A percentile compares a stretch with the other conserved stretches of the same genome.
Conservation (phyloP, 495 filamentous ascomycete genomes). For the Aspergillus affinis region DNA sequence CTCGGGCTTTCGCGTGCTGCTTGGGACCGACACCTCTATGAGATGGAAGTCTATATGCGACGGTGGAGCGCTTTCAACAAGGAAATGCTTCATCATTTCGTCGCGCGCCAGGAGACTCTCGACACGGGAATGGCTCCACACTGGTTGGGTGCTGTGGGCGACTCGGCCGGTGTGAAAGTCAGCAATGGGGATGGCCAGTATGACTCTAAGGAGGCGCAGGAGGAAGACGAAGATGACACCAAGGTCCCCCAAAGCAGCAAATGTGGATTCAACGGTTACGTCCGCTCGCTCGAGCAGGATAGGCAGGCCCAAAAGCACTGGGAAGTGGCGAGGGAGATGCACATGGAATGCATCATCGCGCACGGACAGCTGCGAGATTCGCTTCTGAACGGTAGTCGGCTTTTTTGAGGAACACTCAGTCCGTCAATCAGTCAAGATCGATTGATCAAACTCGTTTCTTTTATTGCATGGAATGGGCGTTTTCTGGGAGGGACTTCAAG, state of each 20-base stretch:
- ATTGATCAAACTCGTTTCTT: neutral
- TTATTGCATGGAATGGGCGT: neutral
- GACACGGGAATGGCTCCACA: conserved; percentile 47
- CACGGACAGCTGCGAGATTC: conserved; percentile 57
- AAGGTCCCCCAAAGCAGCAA: conserved; percentile 31
- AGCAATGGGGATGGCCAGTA: conserved; percentile 22
- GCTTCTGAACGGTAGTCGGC: conserved; percentile 41
- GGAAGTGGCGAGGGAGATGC: conserved; percentile 61
- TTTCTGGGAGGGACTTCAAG: neutral
- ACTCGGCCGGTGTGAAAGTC: conserved; percentile 37
- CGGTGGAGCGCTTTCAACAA: conserved; percentile 66
- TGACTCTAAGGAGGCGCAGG: conserved; percentile 17
- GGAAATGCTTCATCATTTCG: conserved; percentile 66
- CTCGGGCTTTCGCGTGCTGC: conserved; percentile 37
- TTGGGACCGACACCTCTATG: conserved; percentile 59
- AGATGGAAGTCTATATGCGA: conserved; percentile 67
- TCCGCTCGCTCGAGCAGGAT: conserved; percentile 63
- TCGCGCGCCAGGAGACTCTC: conserved; percentile 55
- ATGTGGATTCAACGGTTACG: conserved; percentile 57
- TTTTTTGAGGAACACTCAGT: conserved; percentile 20
- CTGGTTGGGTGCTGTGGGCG: conserved; percentile 60
- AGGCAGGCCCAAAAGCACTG: conserved; percentile 61
- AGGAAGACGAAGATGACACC: conserved; percentile 26
- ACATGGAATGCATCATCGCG: conserved; percentile 58
- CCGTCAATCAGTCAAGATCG: neutral